phyloP scores from a whole-genome alignment of 176 grass and related monocot species.

The Saccharum officinarum region DNA sequence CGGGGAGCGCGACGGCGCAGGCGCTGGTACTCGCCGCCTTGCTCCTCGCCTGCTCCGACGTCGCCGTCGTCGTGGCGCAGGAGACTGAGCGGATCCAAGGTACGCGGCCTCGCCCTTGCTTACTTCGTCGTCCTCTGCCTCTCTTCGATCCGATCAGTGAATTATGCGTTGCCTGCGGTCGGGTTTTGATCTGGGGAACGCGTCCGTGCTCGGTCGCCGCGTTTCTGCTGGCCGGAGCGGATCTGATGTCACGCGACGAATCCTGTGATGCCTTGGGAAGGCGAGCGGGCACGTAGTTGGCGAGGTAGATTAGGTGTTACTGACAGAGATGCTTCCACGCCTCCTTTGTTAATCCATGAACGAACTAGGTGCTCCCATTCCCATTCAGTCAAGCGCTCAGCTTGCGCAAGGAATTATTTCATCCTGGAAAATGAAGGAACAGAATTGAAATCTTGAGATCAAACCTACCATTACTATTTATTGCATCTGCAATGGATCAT shows the following conservation, averaged over 20 bases:
- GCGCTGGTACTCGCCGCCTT: conserved; percentile 27
- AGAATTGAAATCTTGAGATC: neutral
- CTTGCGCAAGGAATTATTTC: neutral
- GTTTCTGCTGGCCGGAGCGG: neutral
- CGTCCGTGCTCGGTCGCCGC: neutral
- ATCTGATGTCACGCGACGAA: neutral
- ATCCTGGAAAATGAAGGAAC: neutral
- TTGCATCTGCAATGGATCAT: neutral
- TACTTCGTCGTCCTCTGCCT: no score
- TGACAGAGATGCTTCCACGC: neutral
- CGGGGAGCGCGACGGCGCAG: conserved; percentile 17
- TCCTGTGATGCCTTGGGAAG: neutral
- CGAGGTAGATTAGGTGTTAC: conserved; percentile 1
- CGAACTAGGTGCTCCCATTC: neutral
- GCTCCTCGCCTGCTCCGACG: conserved; percentile 20
- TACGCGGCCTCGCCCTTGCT: neutral
- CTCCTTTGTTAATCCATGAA: neutral
- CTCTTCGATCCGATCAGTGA: neutral
- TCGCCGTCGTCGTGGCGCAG: conserved; percentile 30
- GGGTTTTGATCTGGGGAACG: neutral
- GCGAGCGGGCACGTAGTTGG: no score
- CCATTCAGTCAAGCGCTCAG: neutral
- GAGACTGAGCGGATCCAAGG: conserved; percentile 61
- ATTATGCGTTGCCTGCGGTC: neutral
- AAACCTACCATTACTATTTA: neutral